phyloP scores from a whole-genome alignment of 2,329 filamentous ascomycete species.

The Neonectria hederae region DNA sequence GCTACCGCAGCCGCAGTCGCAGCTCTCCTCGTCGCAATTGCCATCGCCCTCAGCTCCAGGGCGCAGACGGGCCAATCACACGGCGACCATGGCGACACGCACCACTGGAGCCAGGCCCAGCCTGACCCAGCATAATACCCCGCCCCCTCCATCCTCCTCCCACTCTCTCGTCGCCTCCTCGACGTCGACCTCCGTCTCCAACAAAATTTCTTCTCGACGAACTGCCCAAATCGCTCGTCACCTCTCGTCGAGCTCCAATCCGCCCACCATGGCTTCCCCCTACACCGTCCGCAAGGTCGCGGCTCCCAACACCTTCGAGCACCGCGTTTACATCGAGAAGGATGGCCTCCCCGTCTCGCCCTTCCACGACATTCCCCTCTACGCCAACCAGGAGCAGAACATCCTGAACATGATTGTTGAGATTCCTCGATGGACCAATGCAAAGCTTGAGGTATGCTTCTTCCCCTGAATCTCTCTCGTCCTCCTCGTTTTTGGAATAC shows the following conservation, averaged over 20 bases:
- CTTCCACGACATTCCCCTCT: slow-evolving; percentile 98
- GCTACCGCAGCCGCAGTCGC: slow-evolving; percentile 15
- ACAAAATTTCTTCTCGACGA: slow-evolving; percentile 59
- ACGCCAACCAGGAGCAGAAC: slow-evolving; percentile 94
- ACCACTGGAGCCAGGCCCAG: slow-evolving; percentile 35
- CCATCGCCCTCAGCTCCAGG: slow-evolving; percentile 24
- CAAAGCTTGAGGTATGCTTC: slow-evolving; percentile 89
- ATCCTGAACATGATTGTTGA: slow-evolving; percentile 99
- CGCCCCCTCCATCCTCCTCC: slow-evolving; percentile 50
- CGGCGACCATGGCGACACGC: slow-evolving; percentile 36
- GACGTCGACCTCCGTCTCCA: slow-evolving; percentile 35
- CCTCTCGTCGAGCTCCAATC: slow-evolving; percentile 51
- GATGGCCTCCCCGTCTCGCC: slow-evolving; percentile 93
- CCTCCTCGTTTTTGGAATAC: not conserved
- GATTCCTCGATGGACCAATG: slow-evolving; percentile 99
- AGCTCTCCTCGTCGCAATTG: slow-evolving; percentile 23
- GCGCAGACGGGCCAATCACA: slow-evolving; percentile 40
- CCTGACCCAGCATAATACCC: slow-evolving; percentile 44
- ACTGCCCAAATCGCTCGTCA: slow-evolving; percentile 66
- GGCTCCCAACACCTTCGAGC: slow-evolving; percentile 91
- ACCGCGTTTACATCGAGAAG: slow-evolving; percentile 97
- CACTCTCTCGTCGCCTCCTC: slow-evolving; percentile 32
- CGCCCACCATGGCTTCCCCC: slow-evolving; percentile 63
- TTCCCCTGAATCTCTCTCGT: not conserved
- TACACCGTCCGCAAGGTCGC: slow-evolving; percentile 89